A percentile compares a stretch with the other conserved stretches of the same genome.
Evolutionary conservation across 495 filamentous ascomycete genomes (phyloP).

Genomic region (Evansstolkia leycettana): DNA sequence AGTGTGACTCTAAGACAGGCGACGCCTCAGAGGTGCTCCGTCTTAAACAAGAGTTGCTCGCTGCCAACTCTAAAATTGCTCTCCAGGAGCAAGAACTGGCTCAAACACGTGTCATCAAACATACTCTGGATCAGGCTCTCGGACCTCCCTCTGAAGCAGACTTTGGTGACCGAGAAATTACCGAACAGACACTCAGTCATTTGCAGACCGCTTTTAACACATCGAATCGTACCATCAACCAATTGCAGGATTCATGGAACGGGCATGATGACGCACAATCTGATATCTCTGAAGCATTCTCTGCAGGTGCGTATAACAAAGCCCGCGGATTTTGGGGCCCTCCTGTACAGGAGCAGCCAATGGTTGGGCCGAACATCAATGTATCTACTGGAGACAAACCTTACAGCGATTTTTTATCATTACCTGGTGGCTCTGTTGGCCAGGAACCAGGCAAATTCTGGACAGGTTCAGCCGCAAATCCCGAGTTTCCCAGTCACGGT

Average conservation of each 20-base stretch:
- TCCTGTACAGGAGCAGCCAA: slow-evolving; percentile 16
- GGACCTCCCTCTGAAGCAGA: slow-evolving; percentile 49
- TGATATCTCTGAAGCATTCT: slow-evolving; percentile 47
- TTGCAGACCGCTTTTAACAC: slow-evolving; percentile 43
- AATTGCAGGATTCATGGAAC: slow-evolving; percentile 50
- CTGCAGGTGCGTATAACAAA: slow-evolving; percentile 46
- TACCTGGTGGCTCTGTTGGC: slow-evolving; percentile 11
- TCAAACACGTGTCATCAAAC: slow-evolving; percentile 62
- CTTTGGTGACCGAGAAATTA: slow-evolving; percentile 31
- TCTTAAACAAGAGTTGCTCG: slow-evolving; percentile 62
- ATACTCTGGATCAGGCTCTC: slow-evolving; percentile 62
- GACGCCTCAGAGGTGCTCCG: slow-evolving; percentile 39
- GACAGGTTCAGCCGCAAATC: slow-evolving; percentile 11
- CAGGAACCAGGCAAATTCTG: slow-evolving; percentile 24
- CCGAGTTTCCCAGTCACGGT: slow-evolving; percentile 9
- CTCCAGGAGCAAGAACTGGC: slow-evolving; percentile 74
- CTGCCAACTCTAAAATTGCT: slow-evolving; percentile 67
- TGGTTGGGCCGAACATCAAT: slow-evolving; percentile 14
- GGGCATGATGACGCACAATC: slow-evolving; percentile 55
- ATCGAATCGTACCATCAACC: slow-evolving; percentile 34
- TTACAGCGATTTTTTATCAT: slow-evolving; percentile 14
- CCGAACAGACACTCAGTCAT: slow-evolving; percentile 40
- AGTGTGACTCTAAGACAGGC: slow-evolving; percentile 11
- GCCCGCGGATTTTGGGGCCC: slow-evolving; percentile 51
- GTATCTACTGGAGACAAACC: slow-evolving; percentile 16